phyloP scores from a whole-genome alignment of 2,329 filamentous ascomycete genomes.

The Leptographium flavum region DNA sequence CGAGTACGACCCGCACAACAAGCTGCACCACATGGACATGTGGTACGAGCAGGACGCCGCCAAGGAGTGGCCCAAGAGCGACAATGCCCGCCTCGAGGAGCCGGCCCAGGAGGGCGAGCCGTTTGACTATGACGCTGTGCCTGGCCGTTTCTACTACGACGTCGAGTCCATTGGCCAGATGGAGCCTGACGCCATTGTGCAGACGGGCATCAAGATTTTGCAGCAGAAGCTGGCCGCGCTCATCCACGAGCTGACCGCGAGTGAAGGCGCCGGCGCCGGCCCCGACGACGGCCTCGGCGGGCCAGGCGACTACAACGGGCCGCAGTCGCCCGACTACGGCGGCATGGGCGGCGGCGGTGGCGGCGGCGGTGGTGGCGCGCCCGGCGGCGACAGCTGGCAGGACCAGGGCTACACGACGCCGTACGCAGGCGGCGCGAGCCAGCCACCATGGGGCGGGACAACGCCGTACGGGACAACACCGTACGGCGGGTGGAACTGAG shows the following conservation, averaged over 20 bases:
- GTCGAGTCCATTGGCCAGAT: slow-evolving; percentile 81
- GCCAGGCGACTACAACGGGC: slow-evolving; percentile 45
- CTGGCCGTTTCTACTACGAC: slow-evolving; percentile 80
- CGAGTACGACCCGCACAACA: slow-evolving; percentile 97
- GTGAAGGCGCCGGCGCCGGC: slow-evolving; percentile 21
- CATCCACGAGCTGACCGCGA: slow-evolving; percentile 35
- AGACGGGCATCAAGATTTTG: slow-evolving; percentile 74
- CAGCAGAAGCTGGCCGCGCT: slow-evolving; percentile 81
- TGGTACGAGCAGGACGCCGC: slow-evolving; percentile 84
- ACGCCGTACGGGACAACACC: slow-evolving; percentile 30
- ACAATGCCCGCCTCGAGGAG: slow-evolving; percentile 69
- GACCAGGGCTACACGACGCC: slow-evolving; percentile 57
- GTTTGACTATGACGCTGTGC: slow-evolving; percentile 83
- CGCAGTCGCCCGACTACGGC: slow-evolving; percentile 53
- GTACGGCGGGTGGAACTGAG: slow-evolving; percentile 35
- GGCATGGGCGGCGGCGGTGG: slow-evolving; percentile 29
- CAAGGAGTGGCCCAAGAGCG: slow-evolving; percentile 77
- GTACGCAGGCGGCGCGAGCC: slow-evolving; percentile 33
- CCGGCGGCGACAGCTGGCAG: slow-evolving; percentile 42
- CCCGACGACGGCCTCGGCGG: slow-evolving; percentile 26
- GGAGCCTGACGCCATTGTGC: slow-evolving; percentile 78
- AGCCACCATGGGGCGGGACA: slow-evolving; percentile 50
- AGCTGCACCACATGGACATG: slow-evolving; percentile 77
- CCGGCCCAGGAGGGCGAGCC: slow-evolving; percentile 66
- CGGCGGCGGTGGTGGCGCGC: slow-evolving; percentile 1